Base-by-base conservation (phyloP, 805 yeast genomes). In the Saccharomycopsis fermentans region DNA sequence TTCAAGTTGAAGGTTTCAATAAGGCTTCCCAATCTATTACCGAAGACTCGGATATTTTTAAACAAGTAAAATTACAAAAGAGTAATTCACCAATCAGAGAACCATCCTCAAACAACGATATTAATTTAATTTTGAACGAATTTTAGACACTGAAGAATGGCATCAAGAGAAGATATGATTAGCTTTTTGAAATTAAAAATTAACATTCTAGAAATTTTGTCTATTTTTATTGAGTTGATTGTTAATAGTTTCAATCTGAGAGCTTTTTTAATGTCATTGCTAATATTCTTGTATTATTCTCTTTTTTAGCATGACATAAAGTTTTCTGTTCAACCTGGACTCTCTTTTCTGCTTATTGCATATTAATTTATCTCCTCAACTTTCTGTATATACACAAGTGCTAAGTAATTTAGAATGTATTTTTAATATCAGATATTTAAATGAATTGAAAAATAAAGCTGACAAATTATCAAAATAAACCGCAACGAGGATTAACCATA, bases 1-100 rank as follows among this genome's bases (percentile, higher is more conserved):
- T 71, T 50, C 48, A 58, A 32, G 50, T 54, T 21, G 24, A 27
- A n/a, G 47, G 48, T 6, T 29, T 59, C 27, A 47, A 21, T 21
- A 54, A 55, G 48, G 29, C 27, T 11, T 47, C 43, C 32, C 40
- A 32, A 32, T 27, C 37, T 21, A 36, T 36, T 9, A 19, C 57
- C 17, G 39, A 32, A 26, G 59, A 57, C 34, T 40, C 59, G n/a
- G 51, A 36, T 39, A 19, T 56, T 1, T 39, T 52, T 24, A 51
- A 32, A 21, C 24, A 43, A 43, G 50, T n/a, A 12, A 43, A 43
- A 43, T 24, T 43, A 8, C 50, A 43, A 21, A 43, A 43, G n/a
- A 43, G 50, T 21, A 43, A 43, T 24, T 43, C 50, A 11, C 50
- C 50, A 43, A 43, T 43, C 4, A 43, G 50, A 16, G 50, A 43